A percentile compares a stretch with the other conserved stretches of the same genome.
phyloP scores from a whole-genome alignment of 306 rosid species.

The Dryas alaskensis region DNA sequence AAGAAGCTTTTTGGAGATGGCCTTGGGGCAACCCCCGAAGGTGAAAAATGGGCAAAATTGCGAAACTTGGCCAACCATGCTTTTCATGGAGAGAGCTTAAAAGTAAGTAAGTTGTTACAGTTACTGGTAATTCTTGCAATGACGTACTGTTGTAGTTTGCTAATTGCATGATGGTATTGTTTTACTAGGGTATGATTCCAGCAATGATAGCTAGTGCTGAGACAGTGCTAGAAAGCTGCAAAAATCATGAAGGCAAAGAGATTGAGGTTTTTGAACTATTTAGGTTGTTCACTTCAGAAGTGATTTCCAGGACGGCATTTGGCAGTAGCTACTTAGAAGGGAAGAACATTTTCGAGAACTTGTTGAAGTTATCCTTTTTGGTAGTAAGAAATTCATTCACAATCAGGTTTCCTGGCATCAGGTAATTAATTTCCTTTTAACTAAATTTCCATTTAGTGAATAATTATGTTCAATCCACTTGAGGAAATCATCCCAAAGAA shows the following conservation, averaged over 20 bases:
- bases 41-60: conserved; percentile 30
- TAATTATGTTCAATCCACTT: neutral
- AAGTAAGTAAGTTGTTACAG: conserved; percentile 4
- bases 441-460: neutral
- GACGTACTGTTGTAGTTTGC: too few relatives aligned
- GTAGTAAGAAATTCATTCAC: neutral
- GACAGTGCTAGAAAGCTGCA: conserved; percentile 26
- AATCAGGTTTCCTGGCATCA: conserved; percentile 19
- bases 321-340: conserved; percentile 34
- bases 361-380: conserved; percentile 9
- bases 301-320: conserved; percentile 24
- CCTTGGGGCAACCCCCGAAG: conserved; percentile 8
- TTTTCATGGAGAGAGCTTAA: conserved; percentile 26
- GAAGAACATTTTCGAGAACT: conserved; percentile 22
- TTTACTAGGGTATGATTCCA: conserved; percentile 19
- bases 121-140: neutral
- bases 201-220: conserved; percentile 20
- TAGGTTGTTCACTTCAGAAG: conserved; percentile 26
- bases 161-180: neutral
- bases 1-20: conserved; percentile 38
- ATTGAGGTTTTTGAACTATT: conserved; percentile 24
- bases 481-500: neutral
- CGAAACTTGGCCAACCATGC: conserved; percentile 20
- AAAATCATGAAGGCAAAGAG: conserved; percentile 25
- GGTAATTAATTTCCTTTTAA: neutral